These are phyloP conservation scores for Neurospora cerealis DNA, from an alignment of 495 filamentous ascomycete genomes.

Conservation along the genomic window DNA sequence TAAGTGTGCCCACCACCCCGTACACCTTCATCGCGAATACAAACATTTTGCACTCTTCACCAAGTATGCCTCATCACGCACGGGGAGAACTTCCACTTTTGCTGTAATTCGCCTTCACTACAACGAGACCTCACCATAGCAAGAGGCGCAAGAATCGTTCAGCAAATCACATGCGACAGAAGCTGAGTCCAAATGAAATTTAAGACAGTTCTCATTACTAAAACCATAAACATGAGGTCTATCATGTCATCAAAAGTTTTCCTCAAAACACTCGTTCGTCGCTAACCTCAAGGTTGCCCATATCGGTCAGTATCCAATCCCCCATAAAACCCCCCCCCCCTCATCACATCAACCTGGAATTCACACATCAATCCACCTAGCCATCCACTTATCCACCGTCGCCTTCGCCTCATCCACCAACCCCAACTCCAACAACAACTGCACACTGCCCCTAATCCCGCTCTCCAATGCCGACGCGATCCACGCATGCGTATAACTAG, in stretches of 20 bases:
- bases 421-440: conserved; percentile 52
- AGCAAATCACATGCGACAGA: neutral
- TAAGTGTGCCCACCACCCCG: too few relatives aligned
- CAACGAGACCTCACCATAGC: neutral
- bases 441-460: conserved; percentile 53
- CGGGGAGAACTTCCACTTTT: neutral
- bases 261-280: neutral
- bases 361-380: conserved; percentile 38
- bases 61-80: too few relatives aligned
- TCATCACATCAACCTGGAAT: neutral
- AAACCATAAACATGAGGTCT: neutral
- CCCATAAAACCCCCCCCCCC: neutral
- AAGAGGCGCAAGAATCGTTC: neutral
- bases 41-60: too few relatives aligned
- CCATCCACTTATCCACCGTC: conserved; percentile 54
- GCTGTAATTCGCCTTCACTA: neutral
- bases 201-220: neutral
- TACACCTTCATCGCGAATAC: too few relatives aligned
- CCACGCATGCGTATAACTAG: conserved; percentile 66
- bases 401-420: conserved; percentile 57
- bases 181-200: neutral
- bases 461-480: conserved; percentile 59
- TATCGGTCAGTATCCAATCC: neutral
- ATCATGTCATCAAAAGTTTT: neutral
- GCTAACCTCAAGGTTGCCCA: neutral